These are phyloP conservation scores for Penicillium sp. DNA, from an alignment of 2,329 filamentous ascomycete species.

Conservation along the genomic window DNA sequence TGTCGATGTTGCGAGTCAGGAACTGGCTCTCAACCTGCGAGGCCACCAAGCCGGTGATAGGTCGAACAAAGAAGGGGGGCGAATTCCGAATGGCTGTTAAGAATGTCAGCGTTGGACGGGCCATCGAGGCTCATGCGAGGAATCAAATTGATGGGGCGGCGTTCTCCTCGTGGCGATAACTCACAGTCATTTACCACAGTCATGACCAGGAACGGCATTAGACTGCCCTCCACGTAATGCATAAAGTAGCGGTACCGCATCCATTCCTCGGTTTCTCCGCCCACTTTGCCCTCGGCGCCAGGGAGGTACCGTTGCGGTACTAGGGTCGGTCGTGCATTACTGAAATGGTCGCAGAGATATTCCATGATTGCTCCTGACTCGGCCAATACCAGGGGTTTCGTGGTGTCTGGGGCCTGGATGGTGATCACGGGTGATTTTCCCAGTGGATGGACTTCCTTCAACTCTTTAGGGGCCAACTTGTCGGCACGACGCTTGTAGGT, in stretches of 20 bases:
- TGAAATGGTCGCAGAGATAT: constrained; percentile 71
- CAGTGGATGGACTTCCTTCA: constrained; percentile 75
- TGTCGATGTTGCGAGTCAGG: constrained; percentile 40
- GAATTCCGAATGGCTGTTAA: constrained; percentile 20
- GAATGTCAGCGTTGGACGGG: background rate
- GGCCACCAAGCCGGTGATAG: constrained; percentile 57
- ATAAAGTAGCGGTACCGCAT: constrained; percentile 64
- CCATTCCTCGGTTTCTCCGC: constrained; percentile 59
- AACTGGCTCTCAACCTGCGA: constrained; percentile 41
- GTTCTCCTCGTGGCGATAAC: constrained; percentile 20
- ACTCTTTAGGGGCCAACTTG: constrained; percentile 67
- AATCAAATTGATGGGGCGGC: background rate
- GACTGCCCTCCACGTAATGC: constrained; percentile 79
- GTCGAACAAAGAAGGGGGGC: constrained; percentile 65
- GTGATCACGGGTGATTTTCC: constrained; percentile 81
- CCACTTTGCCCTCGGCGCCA: constrained; percentile 53
- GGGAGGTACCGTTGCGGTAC: constrained; percentile 50
- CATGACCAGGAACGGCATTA: constrained; percentile 70
- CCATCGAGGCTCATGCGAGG: background rate
- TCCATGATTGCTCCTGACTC: constrained; percentile 79
- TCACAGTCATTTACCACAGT: constrained; percentile 58
- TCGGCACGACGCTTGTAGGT: constrained; percentile 66
- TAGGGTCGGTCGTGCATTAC: constrained; percentile 38
- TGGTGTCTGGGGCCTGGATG: constrained; percentile 50
- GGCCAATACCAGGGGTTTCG: constrained; percentile 61